Conservation (phyloP, 768 basidiomycete species). For the Kwoniella sp. region DNA sequence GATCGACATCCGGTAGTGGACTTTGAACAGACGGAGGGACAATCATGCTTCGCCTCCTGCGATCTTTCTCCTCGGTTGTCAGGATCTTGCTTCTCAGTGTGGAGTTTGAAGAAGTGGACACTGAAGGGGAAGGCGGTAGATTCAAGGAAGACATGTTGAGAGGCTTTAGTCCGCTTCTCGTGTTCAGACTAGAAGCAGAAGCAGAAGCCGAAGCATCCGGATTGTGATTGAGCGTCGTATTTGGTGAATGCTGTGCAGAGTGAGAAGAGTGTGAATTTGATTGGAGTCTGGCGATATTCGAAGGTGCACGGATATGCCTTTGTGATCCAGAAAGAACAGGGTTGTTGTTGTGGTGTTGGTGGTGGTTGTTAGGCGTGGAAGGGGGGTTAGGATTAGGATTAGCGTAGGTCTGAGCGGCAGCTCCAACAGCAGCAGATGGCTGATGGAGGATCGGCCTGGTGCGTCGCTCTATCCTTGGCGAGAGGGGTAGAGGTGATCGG, state of each 20-base stretch:
- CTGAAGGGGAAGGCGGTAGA: not conserved
- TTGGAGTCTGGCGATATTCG: not conserved
- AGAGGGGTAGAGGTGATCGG: conserved; percentile 1
- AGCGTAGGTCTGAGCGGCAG: no score
- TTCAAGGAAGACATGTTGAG: conserved; percentile 13
- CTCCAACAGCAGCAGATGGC: no score
- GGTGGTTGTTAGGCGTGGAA: no score
- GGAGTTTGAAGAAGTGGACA: no score
- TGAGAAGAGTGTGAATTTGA: not conserved
- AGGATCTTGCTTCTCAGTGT: not conserved
- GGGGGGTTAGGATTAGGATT: no score
- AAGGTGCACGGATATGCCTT: conserved; percentile 3
- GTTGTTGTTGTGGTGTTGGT: no score
- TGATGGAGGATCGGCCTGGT: not conserved
- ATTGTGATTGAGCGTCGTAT: not conserved
- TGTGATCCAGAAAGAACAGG: not conserved
- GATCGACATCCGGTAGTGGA: not conserved
- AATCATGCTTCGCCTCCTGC: conserved; percentile 13
- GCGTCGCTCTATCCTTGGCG: not conserved
- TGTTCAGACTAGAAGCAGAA: not conserved
- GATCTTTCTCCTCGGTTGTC: not conserved
- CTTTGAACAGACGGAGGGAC: not conserved
- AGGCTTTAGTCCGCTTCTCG: conserved; percentile 13
- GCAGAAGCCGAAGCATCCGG: not conserved
- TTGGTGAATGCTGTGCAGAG: not conserved